These are phyloP conservation scores for Boletus coffeatus DNA, from an alignment of 1,284 basidiomycete genomes.

Conservation along the genomic window DNA sequence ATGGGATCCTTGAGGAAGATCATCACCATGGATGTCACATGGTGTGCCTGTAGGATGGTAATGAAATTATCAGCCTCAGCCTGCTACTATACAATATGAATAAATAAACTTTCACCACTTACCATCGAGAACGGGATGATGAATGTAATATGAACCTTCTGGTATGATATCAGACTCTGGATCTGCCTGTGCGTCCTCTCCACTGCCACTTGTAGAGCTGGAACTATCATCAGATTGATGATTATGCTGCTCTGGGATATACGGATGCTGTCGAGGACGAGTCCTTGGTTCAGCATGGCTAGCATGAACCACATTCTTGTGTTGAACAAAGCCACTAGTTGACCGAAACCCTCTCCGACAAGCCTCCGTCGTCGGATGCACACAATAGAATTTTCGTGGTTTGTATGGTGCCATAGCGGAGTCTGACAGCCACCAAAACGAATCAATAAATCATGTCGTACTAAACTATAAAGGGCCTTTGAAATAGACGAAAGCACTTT, in stretches of 20 bases:
- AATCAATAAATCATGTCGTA: too few species aligned
- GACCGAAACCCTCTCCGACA: not conserved
- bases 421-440: too few species aligned
- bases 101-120: not conserved
- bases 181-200: not conserved
- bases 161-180: not conserved
- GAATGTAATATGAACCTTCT: not conserved
- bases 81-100: not conserved
- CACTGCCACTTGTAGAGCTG: not conserved
- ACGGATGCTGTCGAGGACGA: not conserved
- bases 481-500: too few species aligned
- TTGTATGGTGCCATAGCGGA: not conserved
- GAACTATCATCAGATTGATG: not conserved
- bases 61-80: too few species aligned
- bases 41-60: not conserved
- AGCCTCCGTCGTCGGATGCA: not conserved
- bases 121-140: not conserved
- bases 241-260: not conserved
- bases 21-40: not conserved
- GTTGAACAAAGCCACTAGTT: not conserved
- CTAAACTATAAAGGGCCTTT: not conserved
- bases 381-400: not conserved
- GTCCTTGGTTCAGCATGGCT: not conserved
- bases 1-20: not conserved
- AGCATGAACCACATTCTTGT: not conserved